phyloP scores from a whole-genome alignment of 2,329 filamentous ascomycete species.

The Dendryphion nanum region DNA sequence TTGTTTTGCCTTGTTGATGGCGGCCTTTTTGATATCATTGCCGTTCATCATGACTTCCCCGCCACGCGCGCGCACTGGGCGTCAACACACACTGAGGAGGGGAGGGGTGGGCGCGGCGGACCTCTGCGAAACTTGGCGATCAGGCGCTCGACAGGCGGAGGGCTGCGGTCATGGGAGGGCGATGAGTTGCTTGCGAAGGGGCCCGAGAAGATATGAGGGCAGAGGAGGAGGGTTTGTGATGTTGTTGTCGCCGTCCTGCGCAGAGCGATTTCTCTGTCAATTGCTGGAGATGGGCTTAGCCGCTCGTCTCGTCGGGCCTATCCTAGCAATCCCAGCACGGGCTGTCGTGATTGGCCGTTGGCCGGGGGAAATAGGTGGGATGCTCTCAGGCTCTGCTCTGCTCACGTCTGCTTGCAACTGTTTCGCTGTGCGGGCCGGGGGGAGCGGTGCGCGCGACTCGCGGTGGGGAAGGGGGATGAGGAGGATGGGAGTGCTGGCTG shows the following conservation, averaged over 20 bases:
- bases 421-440: neutral
- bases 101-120: slow-evolving; percentile 10
- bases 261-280: slow-evolving; percentile 7
- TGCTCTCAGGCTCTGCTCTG: no score
- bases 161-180: slow-evolving; percentile 27
- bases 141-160: slow-evolving; percentile 26
- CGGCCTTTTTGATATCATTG: slow-evolving; percentile 62
- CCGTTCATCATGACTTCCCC: slow-evolving; percentile 58
- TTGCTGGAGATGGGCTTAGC: slow-evolving; percentile 27
- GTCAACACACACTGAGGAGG: slow-evolving; percentile 9
- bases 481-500: neutral
- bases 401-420: no score
- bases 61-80: slow-evolving; percentile 20
- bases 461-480: slow-evolving; percentile 5
- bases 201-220: neutral
- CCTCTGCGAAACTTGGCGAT: slow-evolving; percentile 14
- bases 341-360: slow-evolving; percentile 26
- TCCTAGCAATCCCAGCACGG: slow-evolving; percentile 10
- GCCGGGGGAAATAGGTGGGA: slow-evolving; percentile 10
- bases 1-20: slow-evolving; percentile 65
- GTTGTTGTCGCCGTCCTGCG: no score
- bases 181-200: neutral
- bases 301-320: slow-evolving; percentile 32
- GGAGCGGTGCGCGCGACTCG: slow-evolving; percentile 1
- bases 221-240: neutral